Evolutionary conservation across 2,329 filamentous ascomycete species (phyloP).

Genomic region (Paraconiothyrium brasiliense): DNA sequence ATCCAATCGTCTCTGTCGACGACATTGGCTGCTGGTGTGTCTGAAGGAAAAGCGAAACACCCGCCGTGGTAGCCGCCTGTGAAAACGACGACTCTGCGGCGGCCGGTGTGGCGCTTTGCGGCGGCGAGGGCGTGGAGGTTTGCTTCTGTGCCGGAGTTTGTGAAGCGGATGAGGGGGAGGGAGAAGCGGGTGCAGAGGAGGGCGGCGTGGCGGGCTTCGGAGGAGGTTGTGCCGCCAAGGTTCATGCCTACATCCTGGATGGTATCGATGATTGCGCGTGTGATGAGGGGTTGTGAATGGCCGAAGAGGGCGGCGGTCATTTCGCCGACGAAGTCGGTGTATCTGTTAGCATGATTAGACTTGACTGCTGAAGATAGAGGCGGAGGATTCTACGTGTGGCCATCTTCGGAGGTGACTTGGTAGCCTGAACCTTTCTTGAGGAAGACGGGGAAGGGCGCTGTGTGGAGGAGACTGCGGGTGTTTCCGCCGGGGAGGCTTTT

Average conservation of each 20-base stretch:
- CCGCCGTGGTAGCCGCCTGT: conserved; percentile 64
- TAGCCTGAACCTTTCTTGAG: conserved; percentile 40
- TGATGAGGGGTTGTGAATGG: conserved; percentile 41
- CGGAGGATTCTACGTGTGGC: conserved; percentile 25
- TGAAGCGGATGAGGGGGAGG: conserved; percentile 37
- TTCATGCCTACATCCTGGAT: conserved; percentile 46
- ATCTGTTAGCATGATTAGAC: conserved; percentile 47
- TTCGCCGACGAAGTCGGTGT: conserved; percentile 41
- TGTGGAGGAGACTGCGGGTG: conserved; percentile 49
- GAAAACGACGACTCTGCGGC: conserved; percentile 57
- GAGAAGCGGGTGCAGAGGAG: conserved; percentile 34
- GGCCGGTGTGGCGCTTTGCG: conserved; percentile 60
- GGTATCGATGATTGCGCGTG: conserved; percentile 30
- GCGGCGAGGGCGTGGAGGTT: conserved; percentile 38
- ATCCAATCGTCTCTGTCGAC: conserved; percentile 66
- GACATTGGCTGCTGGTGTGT: conserved; percentile 54
- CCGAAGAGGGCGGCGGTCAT: conserved; percentile 40
- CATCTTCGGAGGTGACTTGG: conserved; percentile 43
- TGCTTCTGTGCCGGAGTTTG: conserved; percentile 42
- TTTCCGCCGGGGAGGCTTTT: conserved; percentile 51
- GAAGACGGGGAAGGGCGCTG: conserved; percentile 49
- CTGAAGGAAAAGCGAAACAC: conserved; percentile 58
- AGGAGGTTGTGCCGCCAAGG: conserved; percentile 34
- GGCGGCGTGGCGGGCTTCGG: conserved; percentile 31
- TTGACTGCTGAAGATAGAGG: conserved; percentile 6